Conservation (phyloP, 371 early-diverging fungal species). For the Mortierella sp. region DNA sequence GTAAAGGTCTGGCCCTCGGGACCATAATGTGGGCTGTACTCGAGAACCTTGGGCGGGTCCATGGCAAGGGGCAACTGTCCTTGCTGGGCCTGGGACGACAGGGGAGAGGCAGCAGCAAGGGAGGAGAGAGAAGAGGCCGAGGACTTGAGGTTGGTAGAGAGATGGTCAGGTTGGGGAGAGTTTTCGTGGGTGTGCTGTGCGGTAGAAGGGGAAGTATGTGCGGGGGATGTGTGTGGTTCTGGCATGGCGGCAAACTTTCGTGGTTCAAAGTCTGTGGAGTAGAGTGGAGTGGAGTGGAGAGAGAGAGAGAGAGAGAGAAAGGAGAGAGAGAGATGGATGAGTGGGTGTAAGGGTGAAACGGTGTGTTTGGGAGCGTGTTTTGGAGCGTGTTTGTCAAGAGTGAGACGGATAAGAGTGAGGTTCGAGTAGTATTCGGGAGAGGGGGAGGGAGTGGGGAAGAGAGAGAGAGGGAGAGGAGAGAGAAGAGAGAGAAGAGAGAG, state of each 20-base stretch:
- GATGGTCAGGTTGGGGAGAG: background rate
- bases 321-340: background rate
- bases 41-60: background rate
- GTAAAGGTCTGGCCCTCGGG: constrained; percentile 7
- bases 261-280: constrained; percentile 43
- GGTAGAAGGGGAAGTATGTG: background rate
- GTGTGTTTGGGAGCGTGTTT: no score
- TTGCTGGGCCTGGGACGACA: background rate
- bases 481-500: background rate
- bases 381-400: no score
- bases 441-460: background rate
- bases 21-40: constrained; percentile 1
- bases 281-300: background rate
- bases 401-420: no score
- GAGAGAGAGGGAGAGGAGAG: background rate
- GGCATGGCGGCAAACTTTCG: constrained; percentile 48
- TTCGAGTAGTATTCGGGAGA: background rate
- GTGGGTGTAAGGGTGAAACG: background rate
- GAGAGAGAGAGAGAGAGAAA: background rate
- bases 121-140: background rate
- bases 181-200: background rate
- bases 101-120: constrained; percentile 4
- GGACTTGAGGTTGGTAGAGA: constrained; percentile 16
- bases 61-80: background rate
- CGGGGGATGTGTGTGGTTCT: constrained; percentile 6